Evolutionary conservation across 108 stramenopile species (phyloP), one percentile per base, ranked within the genome.

Genomic region (Conticribra weissflogii): DNA sequence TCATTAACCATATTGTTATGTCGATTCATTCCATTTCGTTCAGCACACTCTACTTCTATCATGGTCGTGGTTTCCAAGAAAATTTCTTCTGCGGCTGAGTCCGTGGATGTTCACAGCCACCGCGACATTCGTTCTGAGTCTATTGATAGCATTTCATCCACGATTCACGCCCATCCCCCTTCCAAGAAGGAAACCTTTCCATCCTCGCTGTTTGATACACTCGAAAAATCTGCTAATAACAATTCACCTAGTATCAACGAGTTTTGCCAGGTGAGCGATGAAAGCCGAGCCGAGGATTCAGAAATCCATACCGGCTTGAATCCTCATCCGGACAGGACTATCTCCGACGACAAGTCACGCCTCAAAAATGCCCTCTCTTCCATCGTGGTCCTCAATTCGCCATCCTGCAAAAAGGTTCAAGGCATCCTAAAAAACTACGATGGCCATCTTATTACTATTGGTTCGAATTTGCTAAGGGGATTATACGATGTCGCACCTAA

Each of bases 401-500:
- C 67, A n/a, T 76, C 67, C 19, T 36, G 34, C 41, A 59, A 34
- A 23, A 24, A 27, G 8, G 75, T 68, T 14, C 68, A 57, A 21
- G 28, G 48, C 5, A 55, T 76, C 14, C 75, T 76, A 0, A 47
- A 62, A 41, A 21, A 3, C 21, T 50, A 68, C 61, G 36, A 62
- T 29, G 68, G 66, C 30, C 59, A 68, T 56, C 68, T 76, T 23
- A 55, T 75, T 9, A 65, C 77, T 22, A 56, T 86, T 27, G 67
- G 77, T 19, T 3, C 51, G 9, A 18, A 46, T 18, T 36, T 83
- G 8, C 41, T 83, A 16, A 25, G 71, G 19, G 62, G 47, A 28
- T 66, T 76, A 41, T 58, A 63, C 19, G 48, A 59, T 28, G 36
- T 27, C 19, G 71, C 76, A 34, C 85, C 87, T 18, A 31, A 74